Percentiles rank a stretch among this genome's conserved stretches.
phyloP scores from a whole-genome alignment of 1,139 yeast species.

The Geotrichum bryndzae region DNA sequence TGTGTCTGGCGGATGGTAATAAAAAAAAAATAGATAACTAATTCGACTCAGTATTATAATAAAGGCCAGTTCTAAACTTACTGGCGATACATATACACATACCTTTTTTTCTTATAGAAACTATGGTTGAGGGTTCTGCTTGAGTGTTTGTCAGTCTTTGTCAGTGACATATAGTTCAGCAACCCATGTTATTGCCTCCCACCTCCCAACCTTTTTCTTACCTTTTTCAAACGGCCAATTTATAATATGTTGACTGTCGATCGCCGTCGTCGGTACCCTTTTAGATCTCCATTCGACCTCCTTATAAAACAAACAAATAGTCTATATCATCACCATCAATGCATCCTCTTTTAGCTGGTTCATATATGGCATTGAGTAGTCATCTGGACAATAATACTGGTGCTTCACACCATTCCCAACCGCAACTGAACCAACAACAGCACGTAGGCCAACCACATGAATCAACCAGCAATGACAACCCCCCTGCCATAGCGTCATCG shows the following conservation, averaged over 20 bases:
- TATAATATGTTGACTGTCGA: neutral
- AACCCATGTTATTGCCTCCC: neutral
- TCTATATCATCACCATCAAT: neutral
- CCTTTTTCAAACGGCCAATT: neutral
- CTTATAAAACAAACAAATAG: neutral
- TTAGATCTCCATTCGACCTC: neutral
- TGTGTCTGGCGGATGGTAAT: constrained; percentile 27
- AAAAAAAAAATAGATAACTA: neutral
- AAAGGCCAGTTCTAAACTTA: neutral
- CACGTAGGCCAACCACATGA: neutral
- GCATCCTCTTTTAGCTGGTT: neutral
- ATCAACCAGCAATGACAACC: neutral
- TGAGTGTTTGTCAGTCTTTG: neutral
- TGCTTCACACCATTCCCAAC: neutral
- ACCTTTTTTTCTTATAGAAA: too few relatives aligned
- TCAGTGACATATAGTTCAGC: neutral
- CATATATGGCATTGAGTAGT: neutral
- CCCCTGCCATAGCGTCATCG: neutral
- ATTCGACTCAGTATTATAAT: neutral
- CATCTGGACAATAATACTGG: neutral
- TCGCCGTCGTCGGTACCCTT: neutral
- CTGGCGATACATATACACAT: neutral
- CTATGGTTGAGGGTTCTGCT: too few relatives aligned
- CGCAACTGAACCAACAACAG: neutral
- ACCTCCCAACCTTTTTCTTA: neutral